phyloP scores from a whole-genome alignment of 1,284 basidiomycete species.

The Mycena citricolor region DNA sequence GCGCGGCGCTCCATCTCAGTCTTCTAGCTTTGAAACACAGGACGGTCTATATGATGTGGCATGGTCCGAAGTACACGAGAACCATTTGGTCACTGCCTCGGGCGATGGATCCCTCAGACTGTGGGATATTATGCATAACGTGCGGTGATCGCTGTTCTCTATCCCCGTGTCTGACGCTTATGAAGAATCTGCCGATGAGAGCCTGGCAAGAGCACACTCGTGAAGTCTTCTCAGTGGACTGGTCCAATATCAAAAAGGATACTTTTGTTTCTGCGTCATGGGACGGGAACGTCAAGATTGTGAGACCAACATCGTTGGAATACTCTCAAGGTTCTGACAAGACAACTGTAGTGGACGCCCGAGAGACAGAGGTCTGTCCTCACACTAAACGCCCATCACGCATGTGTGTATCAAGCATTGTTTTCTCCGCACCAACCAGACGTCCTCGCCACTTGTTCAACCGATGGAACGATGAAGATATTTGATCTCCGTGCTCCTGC shows the following conservation, averaged over 20 bases:
- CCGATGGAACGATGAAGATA: constrained; percentile 80
- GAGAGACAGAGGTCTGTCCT: constrained; percentile 74
- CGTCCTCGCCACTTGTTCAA: constrained; percentile 78
- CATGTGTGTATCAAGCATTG: constrained; percentile 85
- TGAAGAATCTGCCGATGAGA: constrained; percentile 83
- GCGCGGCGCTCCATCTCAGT: constrained; percentile 14
- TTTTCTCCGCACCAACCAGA: constrained; percentile 92
- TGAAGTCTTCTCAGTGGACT: constrained; percentile 95
- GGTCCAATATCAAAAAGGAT: constrained; percentile 94
- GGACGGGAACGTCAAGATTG: constrained; percentile 91
- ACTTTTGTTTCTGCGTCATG: constrained; percentile 87
- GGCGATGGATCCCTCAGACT: constrained; percentile 91
- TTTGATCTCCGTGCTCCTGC: constrained; percentile 73
- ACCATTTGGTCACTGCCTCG: constrained; percentile 86
- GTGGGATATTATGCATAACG: constrained; percentile 90
- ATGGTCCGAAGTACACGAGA: constrained; percentile 94
- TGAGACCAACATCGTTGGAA: constrained; percentile 39
- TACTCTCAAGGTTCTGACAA: not conserved
- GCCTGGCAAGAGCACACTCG: constrained; percentile 93
- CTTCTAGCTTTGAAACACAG: constrained; percentile 84
- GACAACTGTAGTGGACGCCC: constrained; percentile 74
- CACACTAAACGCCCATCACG: constrained; percentile 80
- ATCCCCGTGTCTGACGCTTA: constrained; percentile 30
- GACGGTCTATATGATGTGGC: constrained; percentile 92
- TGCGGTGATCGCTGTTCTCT: constrained; percentile 39